These are phyloP conservation scores for Tephrocybe sp. DNA, from an alignment of 768 basidiomycete species.

Conservation along the genomic window DNA sequence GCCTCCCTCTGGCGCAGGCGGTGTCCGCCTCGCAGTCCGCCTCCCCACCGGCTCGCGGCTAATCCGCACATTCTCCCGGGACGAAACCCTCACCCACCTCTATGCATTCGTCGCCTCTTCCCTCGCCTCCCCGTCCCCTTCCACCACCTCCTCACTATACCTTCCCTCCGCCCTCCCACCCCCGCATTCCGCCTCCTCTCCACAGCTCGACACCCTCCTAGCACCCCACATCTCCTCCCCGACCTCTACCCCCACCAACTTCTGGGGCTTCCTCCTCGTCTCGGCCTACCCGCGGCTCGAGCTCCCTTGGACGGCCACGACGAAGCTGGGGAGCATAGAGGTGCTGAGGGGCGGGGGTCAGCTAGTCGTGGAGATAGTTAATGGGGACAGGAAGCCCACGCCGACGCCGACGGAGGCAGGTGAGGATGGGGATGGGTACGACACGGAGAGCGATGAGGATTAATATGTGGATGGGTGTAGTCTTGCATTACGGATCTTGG, in stretches of 20 bases:
- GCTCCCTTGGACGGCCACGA: constrained; percentile 47
- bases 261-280: constrained; percentile 75
- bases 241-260: constrained; percentile 34
- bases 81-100: constrained; percentile 56
- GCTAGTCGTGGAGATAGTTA: not conserved
- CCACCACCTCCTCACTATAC: constrained; percentile 33
- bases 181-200: constrained; percentile 38
- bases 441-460: not conserved
- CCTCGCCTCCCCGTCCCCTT: constrained; percentile 42
- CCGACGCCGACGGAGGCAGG: not conserved
- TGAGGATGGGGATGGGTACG: not conserved
- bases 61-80: constrained; percentile 52
- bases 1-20: constrained; percentile 3
- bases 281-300: constrained; percentile 71
- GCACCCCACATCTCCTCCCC: constrained; percentile 23
- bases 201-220: constrained; percentile 28
- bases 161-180: constrained; percentile 11
- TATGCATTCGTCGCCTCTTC: constrained; percentile 75
- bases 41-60: constrained; percentile 56
- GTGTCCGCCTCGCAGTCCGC: constrained; percentile 39
- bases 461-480: too few relatives aligned
- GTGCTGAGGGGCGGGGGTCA: constrained; percentile 52
- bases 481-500: too few relatives aligned
- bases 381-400: not conserved
- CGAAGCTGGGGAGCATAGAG: constrained; percentile 44